Conservation (phyloP, 768 basidiomycete species). For the Amanita phalloides region DNA sequence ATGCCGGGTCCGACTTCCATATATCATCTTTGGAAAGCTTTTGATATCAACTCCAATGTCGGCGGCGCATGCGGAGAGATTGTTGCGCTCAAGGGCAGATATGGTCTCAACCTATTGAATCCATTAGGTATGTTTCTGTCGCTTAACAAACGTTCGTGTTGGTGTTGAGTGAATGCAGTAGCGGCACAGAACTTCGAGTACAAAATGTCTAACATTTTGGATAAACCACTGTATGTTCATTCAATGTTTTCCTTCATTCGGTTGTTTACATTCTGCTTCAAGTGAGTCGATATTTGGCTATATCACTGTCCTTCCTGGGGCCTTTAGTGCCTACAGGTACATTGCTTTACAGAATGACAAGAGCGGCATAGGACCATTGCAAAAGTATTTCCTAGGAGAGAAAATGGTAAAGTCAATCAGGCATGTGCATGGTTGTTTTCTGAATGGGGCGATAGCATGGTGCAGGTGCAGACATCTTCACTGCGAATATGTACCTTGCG, state of each 20-base stretch:
- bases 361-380: constrained; percentile 76
- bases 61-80: constrained; percentile 96
- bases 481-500: constrained; percentile 93
- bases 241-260: neutral
- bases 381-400: constrained; percentile 97
- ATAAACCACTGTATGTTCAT: constrained; percentile 60
- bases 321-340: constrained; percentile 87
- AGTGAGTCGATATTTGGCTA: constrained; percentile 85
- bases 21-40: constrained; percentile 92
- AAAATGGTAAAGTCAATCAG: constrained; percentile 51
- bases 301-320: constrained; percentile 88
- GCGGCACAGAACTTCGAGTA: constrained; percentile 94
- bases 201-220: constrained; percentile 89
- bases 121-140: constrained; percentile 33
- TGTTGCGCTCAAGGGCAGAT: constrained; percentile 83
- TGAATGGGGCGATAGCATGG: constrained; percentile 41
- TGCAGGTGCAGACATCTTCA: constrained; percentile 83
- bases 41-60: constrained; percentile 85
- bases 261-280: neutral
- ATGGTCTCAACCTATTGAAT: constrained; percentile 68
- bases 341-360: constrained; percentile 85
- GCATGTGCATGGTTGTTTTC: neutral
- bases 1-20: constrained; percentile 83
- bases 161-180: constrained; percentile 23
- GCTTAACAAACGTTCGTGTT: neutral